These are phyloP conservation scores for Candida chauliodis DNA, from an alignment of 805 yeast species.

Conservation along the genomic window DNA sequence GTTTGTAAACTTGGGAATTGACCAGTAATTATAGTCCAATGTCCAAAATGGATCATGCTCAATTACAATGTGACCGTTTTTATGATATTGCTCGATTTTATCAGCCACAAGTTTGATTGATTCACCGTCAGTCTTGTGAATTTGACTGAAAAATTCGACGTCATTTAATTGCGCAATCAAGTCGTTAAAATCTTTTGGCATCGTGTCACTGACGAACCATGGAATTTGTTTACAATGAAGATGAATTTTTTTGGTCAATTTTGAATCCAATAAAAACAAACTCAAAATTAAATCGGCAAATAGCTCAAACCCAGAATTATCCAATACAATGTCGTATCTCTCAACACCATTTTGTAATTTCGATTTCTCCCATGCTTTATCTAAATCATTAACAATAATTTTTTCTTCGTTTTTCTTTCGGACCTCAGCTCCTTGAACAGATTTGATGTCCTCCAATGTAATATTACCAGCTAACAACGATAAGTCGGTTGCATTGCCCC, in stretches of 20 bases:
- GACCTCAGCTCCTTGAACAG: constrained; percentile 87
- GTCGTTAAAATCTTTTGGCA: constrained; percentile 71
- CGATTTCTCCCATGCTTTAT: constrained; percentile 57
- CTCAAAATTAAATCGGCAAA: constrained; percentile 41
- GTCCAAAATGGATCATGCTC: constrained; percentile 84
- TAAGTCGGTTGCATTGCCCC: constrained; percentile 98
- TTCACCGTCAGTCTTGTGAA: constrained; percentile 18
- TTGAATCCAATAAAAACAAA: constrained; percentile 53
- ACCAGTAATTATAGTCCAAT: constrained; percentile 69
- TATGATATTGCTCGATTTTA: constrained; percentile 19
- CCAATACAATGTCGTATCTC: constrained; percentile 79
- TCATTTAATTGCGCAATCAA: constrained; percentile 57
- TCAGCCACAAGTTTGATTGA: constrained; percentile 20
- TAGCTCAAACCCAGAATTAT: constrained; percentile 93
- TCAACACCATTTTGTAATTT: constrained; percentile 4
- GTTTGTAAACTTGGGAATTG: constrained; percentile 59
- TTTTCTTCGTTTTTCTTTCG: constrained; percentile 78
- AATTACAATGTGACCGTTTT: constrained; percentile 19
- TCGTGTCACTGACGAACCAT: constrained; percentile 97
- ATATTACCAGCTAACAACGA: constrained; percentile 87
- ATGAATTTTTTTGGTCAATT: constrained; percentile 59
- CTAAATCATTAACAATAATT: constrained; percentile 73
- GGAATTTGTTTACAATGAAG: constrained; percentile 89
- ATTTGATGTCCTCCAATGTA: constrained; percentile 76
- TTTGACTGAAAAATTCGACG: constrained; percentile 46